These are phyloP conservation scores for Dionaea muscipula DNA, from an alignment of 179 eudicot genomes.

Conservation along the genomic window DNA sequence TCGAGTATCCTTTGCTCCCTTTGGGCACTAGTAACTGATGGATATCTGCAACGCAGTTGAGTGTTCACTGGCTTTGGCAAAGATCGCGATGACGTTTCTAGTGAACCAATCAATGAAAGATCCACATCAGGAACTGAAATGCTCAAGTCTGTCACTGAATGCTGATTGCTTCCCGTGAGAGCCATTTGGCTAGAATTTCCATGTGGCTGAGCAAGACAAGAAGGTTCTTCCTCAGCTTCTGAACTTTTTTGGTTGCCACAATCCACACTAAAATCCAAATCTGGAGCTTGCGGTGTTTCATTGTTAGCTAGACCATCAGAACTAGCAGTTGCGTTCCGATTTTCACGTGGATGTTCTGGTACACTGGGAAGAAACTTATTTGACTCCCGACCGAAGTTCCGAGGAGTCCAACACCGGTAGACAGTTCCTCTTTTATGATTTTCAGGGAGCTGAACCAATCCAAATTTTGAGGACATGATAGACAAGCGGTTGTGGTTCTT, in stretches of 20 bases:
- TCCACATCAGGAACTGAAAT: constrained; percentile 21
- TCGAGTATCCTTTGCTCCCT: constrained; percentile 78
- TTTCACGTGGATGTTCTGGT: constrained; percentile 23
- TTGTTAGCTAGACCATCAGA: constrained; percentile 14
- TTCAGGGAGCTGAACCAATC: constrained; percentile 65
- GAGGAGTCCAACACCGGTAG: constrained; percentile 70
- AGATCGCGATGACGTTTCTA: constrained; percentile 25
- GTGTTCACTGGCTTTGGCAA: constrained; percentile 26
- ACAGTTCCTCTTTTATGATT: constrained; percentile 49
- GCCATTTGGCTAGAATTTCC: constrained; percentile 19
- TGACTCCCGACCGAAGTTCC: constrained; percentile 42
- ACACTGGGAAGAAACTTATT: constrained; percentile 20
- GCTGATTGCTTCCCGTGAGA: constrained; percentile 18
- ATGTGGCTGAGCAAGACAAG: constrained; percentile 18
- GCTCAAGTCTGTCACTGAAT: constrained; percentile 16
- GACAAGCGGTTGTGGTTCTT: constrained; percentile 46
- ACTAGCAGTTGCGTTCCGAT: constrained; percentile 16
- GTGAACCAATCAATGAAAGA: constrained; percentile 15
- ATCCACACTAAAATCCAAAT: constrained; percentile 23
- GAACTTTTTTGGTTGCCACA: constrained; percentile 10
- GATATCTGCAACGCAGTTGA: constrained; percentile 54
- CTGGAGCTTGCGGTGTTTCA: constrained; percentile 17
- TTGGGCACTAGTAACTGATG: constrained; percentile 54
- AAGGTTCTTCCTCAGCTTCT: constrained; percentile 25
- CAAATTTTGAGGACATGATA: constrained; percentile 51